A percentile compares a stretch with the other conserved stretches of the same genome.
These are phyloP conservation scores for Lagenaria siceraria DNA, from an alignment of 306 rosid species.

Conservation along the genomic window DNA sequence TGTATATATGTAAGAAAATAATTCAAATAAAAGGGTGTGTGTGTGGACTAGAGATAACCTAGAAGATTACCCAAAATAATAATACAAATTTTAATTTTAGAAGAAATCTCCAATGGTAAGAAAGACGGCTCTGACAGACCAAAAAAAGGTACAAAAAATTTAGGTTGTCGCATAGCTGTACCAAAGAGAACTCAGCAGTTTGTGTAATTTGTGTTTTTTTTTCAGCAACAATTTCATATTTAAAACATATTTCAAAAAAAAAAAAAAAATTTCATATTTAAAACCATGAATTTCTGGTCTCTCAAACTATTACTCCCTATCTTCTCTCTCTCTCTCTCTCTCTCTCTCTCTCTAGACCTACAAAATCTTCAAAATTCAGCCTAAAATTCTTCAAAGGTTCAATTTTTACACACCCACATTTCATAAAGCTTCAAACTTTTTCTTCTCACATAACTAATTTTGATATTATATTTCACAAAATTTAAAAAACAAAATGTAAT, in stretches of 20 bases:
- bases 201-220: not conserved
- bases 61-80: not conserved
- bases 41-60: not conserved
- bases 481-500: no score
- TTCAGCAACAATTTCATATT: not conserved
- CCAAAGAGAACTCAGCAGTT: not conserved
- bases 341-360: not conserved
- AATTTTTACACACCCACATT: not conserved
- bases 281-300: not conserved
- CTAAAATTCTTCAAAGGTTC: not conserved
- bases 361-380: not conserved
- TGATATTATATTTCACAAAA: not conserved
- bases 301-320: not conserved
- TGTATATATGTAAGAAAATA: not conserved
- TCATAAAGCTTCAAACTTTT: not conserved
- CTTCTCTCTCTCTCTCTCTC: not conserved
- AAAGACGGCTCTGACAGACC: slow-evolving; percentile 4
- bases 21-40: not conserved
- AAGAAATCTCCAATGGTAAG: not conserved
- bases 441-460: not conserved
- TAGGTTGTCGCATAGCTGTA: slow-evolving; percentile 1
- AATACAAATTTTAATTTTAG: not conserved
- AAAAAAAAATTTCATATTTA: not conserved
- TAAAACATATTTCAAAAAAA: no score
- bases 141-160: not conserved